A percentile compares a stretch with the other conserved stretches of the same genome.
phyloP scores from a whole-genome alignment of 2,329 filamentous ascomycete genomes.

The Calonectria fujianensis region DNA sequence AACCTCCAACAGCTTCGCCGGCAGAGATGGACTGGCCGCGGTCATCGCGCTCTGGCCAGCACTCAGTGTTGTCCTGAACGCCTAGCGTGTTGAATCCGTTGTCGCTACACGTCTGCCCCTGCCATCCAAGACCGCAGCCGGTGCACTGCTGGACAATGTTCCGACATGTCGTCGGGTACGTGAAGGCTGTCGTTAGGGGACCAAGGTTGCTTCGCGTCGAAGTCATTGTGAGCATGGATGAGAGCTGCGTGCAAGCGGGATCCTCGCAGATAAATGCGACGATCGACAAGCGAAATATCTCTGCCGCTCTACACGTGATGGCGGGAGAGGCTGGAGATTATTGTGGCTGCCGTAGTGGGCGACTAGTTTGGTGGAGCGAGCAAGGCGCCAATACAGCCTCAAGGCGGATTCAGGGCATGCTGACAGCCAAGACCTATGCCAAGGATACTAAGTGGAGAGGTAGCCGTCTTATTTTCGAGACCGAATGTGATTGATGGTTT shows the following conservation, averaged over 20 bases:
- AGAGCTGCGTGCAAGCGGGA: not conserved
- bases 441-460: not conserved
- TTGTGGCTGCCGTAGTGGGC: conserved; percentile 1
- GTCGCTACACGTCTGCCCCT: not conserved
- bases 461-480: not conserved
- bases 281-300: not conserved
- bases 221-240: not conserved
- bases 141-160: not conserved
- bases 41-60: not conserved
- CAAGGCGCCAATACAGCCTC: not conserved
- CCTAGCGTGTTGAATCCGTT: not conserved
- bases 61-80: not conserved
- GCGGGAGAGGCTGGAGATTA: not conserved
- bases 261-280: not conserved
- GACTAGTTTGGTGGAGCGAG: not conserved
- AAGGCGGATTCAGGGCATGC: not conserved
- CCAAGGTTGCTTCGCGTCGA: not conserved
- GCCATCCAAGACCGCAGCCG: not conserved
- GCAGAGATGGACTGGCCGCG: not conserved
- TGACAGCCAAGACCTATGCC: not conserved
- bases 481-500: not conserved
- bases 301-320: not conserved
- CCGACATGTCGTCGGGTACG: not conserved
- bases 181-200: not conserved
- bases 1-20: not conserved